phyloP scores from a whole-genome alignment of 2,329 filamentous ascomycete species.

The Beauveria brongniartii region DNA sequence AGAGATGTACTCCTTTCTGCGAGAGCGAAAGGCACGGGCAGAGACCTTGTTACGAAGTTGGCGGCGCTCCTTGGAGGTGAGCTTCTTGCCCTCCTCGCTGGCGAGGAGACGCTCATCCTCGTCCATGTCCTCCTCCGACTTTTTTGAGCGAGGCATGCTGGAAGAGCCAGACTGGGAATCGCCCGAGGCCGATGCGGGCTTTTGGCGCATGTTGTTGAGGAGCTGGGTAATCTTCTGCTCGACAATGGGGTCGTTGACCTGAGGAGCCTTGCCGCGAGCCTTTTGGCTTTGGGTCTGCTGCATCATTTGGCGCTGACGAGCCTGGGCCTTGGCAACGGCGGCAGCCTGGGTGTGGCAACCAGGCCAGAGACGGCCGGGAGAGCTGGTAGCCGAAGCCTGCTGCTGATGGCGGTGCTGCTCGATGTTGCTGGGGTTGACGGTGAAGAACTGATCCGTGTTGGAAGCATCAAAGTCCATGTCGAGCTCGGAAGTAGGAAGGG shows the following conservation, averaged over 20 bases:
- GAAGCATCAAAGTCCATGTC: constrained; percentile 51
- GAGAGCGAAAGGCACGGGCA: constrained; percentile 92
- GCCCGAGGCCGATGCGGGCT: constrained; percentile 46
- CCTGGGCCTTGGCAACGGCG: constrained; percentile 58
- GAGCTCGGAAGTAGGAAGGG: constrained; percentile 53
- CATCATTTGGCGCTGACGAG: constrained; percentile 58
- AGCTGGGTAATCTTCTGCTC: constrained; percentile 94
- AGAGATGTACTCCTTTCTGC: constrained; percentile 96
- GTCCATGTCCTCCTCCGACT: constrained; percentile 98
- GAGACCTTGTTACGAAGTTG: constrained; percentile 99
- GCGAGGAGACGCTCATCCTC: constrained; percentile 88
- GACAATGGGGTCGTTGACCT: constrained; percentile 58
- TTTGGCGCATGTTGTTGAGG: constrained; percentile 84
- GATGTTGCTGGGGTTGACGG: constrained; percentile 66
- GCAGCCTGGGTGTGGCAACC: constrained; percentile 91
- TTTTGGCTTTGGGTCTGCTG: constrained; percentile 32
- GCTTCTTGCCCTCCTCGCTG: constrained; percentile 98
- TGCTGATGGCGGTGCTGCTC: constrained; percentile 31
- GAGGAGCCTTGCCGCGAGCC: constrained; percentile 41
- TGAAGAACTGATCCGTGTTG: constrained; percentile 55
- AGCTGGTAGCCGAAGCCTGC: constrained; percentile 37
- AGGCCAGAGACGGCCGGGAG: constrained; percentile 70
- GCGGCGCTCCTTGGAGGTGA: constrained; percentile 94
- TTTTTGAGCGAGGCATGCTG: constrained; percentile 67
- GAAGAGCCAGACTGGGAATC: constrained; percentile 41